These are phyloP conservation scores for Sutorius australiensis DNA, from an alignment of 768 basidiomycete species.

Conservation along the genomic window DNA sequence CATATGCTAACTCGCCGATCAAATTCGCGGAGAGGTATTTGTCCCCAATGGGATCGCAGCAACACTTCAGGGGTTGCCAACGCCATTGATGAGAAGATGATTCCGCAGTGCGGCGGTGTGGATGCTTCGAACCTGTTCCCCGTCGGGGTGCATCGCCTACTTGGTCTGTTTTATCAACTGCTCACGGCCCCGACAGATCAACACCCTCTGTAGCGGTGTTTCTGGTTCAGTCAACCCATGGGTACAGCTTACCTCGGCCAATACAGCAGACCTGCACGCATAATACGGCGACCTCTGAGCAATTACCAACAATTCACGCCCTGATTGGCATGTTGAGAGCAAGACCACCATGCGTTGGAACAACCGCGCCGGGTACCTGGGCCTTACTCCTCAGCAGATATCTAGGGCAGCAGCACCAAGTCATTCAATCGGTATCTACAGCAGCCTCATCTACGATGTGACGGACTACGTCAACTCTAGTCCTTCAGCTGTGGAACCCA, in stretches of 20 bases:
- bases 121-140: conserved; percentile 81
- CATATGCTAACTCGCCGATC: conserved; percentile 56
- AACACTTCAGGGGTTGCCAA: conserved; percentile 62
- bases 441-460: conserved; percentile 83
- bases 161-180: neutral
- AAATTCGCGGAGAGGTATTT: conserved; percentile 95
- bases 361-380: conserved; percentile 84
- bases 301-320: no score
- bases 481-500: conserved; percentile 51
- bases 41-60: conserved; percentile 68
- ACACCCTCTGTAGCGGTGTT: conserved; percentile 87
- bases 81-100: conserved; percentile 69
- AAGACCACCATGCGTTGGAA: conserved; percentile 94
- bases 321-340: conserved; percentile 96
- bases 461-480: conserved; percentile 73
- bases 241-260: conserved; percentile 70
- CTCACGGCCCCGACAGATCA: conserved; percentile 50
- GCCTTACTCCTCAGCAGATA: conserved; percentile 75
- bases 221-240: conserved; percentile 80
- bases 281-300: conserved; percentile 97
- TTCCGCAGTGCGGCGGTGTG: conserved; percentile 82
- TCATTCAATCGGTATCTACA: conserved; percentile 78
- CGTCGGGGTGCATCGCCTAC: conserved; percentile 63
- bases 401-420: conserved; percentile 61
- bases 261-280: conserved; percentile 70